Base-by-base conservation (phyloP, 495 filamentous ascomycete species). In the Neurospora sp. region DNA sequence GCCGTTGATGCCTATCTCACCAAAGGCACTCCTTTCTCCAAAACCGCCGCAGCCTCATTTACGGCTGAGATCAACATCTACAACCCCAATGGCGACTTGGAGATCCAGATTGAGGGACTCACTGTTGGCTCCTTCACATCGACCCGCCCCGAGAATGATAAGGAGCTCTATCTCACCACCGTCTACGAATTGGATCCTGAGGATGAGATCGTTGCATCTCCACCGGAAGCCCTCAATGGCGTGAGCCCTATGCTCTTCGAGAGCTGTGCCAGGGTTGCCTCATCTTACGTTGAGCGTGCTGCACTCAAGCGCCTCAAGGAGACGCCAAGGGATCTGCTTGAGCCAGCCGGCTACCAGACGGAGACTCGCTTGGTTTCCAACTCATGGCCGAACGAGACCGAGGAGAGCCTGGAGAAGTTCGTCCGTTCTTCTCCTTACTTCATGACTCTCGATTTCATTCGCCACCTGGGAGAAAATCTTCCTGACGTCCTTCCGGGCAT, bases 131-230 rank as follows among this genome's bases (percentile, higher is more conserved):
- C 84, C 12, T 76, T 83, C 39, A 76, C 78, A 11, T 71, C 83
- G 2, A 84, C 80, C 3, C 78, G 75, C 35, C 80, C 83, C 5
- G 81, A 82, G 54, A 76, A 86, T 3, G 84, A 86, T 74, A 77
- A 78, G 31, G 84, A 85, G 71, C 75, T 85, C 3, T 86, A 85
- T 54, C 77, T 85, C 27, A 79, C 79, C n/a, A 85, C 83, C 0
- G 75, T 79, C 46, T 73, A 78, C 40, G 80, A 84, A 20, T 14
- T 85, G 5, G 84, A 86, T 39, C 84, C 84, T 2, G 82, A 82
- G 16, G 76, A 82, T 39, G 79, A 80, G 44, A 84, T 86, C 44
- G 73, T 80, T n/a, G 40, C 39, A 7, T 46, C 69, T 1, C 62
- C 74, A 0, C 11, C 39, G 1, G 35, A 60, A 5, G 69, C 72